These are phyloP conservation scores for Tubosaeta sp. DNA, from an alignment of 768 basidiomycete species.

Conservation along the genomic window DNA sequence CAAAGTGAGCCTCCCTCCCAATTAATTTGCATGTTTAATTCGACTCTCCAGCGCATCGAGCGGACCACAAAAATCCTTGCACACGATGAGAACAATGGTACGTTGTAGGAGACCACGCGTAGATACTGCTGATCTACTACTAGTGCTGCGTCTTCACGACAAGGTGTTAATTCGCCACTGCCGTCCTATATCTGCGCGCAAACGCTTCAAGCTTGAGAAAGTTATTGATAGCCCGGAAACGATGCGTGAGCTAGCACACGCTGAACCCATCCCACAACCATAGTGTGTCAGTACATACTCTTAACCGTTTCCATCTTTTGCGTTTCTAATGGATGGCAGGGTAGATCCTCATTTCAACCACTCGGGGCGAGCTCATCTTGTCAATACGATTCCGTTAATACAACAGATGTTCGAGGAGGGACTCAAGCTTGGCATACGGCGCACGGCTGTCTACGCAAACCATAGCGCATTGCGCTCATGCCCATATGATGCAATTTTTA, in stretches of 20 bases:
- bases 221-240: slow-evolving; percentile 66
- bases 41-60: slow-evolving; percentile 54
- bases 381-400: slow-evolving; percentile 8
- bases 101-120: slow-evolving; percentile 23
- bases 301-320: background rate
- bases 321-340: background rate
- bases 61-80: slow-evolving; percentile 74
- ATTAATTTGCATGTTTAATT: background rate
- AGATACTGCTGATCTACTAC: slow-evolving; percentile 6
- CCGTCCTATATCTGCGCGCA: slow-evolving; percentile 73
- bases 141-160: slow-evolving; percentile 66
- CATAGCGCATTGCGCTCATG: background rate
- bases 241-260: slow-evolving; percentile 43
- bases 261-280: background rate
- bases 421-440: background rate
- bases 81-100: slow-evolving; percentile 72
- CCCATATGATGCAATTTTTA: slow-evolving; percentile 41
- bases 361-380: slow-evolving; percentile 16
- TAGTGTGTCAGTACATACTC: background rate
- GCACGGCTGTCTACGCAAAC: background rate
- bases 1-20: slow-evolving; percentile 49
- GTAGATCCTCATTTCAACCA: background rate
- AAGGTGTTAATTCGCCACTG: slow-evolving; percentile 77
- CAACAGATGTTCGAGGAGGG: slow-evolving; percentile 3
- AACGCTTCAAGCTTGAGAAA: slow-evolving; percentile 69